Base-by-base conservation (phyloP, 164 flowering plant species). In the Macadamia tetraphylla region DNA sequence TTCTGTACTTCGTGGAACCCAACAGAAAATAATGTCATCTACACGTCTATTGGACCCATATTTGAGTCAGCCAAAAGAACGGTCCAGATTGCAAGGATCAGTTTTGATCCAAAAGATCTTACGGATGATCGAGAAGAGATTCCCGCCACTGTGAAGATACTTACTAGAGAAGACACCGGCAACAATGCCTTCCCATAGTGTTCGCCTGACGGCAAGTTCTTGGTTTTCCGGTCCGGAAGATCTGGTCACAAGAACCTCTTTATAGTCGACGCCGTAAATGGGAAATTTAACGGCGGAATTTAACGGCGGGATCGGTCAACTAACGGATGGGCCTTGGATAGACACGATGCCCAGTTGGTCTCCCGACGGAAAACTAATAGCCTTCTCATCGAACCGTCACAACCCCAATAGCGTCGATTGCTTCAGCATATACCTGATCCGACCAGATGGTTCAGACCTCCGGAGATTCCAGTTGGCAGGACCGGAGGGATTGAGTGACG, bases 261-360 rank as follows among this genome's bases (percentile, higher is more conserved):
- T 78, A 74, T 93, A 1, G 32, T 87, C 1, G 92, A 91, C 70
- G 90, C 98, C 35, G 81, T 85, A 6, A 61, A 87, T 17, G 98
- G 96, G 6, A 96, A 90, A 66, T 69, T 78, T 9, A 65, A 77
- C 48, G 88, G 86, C 1, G 89, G 98, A 90, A 66, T 69, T 78
- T 9, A 65, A 77, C 48, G 88, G 86, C 1, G 89, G 76, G 17
- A 79, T 91, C 64, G 86, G 89, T 13, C 90, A 59, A 67, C 72
- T 93, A 66, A 93, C 98, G 10, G 82, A 89, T 0, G 97, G 97
- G 1, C 81, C 87, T 10, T 93, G 96, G 88, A 93, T 85, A 10
- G 98, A 93, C 66, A 93, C 98, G 1, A 93, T 93, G 98, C 97
- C 97, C 1, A 74, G 75, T 67, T 93, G 98, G 97, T 93, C 97